Evolutionary conservation across 192 early-diverging fungal species (phyloP).

Genomic region (Coemansia sp.): DNA sequence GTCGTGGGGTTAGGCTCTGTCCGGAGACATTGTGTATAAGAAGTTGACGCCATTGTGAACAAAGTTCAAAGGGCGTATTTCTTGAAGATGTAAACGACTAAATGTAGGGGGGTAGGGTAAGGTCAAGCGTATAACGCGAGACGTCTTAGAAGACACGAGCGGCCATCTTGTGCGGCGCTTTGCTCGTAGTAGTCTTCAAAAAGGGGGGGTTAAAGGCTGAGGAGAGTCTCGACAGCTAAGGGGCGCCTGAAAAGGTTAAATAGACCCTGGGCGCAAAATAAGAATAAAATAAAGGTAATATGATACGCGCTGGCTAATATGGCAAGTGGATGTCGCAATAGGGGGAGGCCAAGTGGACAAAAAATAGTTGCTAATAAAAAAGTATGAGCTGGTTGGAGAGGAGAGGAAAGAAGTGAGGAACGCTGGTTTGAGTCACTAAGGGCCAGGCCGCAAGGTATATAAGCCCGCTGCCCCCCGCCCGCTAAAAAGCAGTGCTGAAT

Average conservation of each 20-base stretch:
- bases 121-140: slow-evolving; percentile 44
- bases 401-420: slow-evolving; percentile 14
- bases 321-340: not conserved
- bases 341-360: not conserved
- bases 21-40: slow-evolving; percentile 51
- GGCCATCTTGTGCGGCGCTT: slow-evolving; percentile 43
- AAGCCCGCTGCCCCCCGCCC: slow-evolving; percentile 9
- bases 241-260: slow-evolving; percentile 28
- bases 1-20: slow-evolving; percentile 41
- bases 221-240: slow-evolving; percentile 19
- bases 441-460: slow-evolving; percentile 16
- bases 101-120: slow-evolving; percentile 18
- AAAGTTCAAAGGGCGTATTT: slow-evolving; percentile 37
- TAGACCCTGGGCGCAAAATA: slow-evolving; percentile 31
- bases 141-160: slow-evolving; percentile 59
- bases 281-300: slow-evolving; percentile 12
- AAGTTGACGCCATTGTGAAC: slow-evolving; percentile 58
- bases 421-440: slow-evolving; percentile 25
- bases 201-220: slow-evolving; percentile 33
- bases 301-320: not conserved
- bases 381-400: slow-evolving; percentile 17
- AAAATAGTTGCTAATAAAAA: slow-evolving; percentile 8
- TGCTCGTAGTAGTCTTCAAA: slow-evolving; percentile 54
- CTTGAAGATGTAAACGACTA: slow-evolving; percentile 27
- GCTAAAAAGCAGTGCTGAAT: not conserved